phyloP scores from a whole-genome alignment of 345 rosid genomes.

The Euclidium syriacum region DNA sequence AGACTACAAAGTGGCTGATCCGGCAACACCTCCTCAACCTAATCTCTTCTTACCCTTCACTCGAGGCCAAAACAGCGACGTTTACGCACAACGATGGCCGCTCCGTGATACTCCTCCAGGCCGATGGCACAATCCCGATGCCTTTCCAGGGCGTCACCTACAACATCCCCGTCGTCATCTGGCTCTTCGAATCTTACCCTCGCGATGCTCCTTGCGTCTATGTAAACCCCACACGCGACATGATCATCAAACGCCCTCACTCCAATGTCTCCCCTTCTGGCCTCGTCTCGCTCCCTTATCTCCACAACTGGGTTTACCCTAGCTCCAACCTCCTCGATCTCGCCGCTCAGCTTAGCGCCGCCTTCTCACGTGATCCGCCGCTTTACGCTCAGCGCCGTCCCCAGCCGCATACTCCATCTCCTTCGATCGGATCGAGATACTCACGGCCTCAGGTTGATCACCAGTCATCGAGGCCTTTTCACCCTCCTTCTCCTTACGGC shows the following conservation, averaged over 20 bases:
- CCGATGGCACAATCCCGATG: conserved; percentile 89
- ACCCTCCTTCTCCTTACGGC: conserved; percentile 36
- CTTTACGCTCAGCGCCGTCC: conserved; percentile 78
- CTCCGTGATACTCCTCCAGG: conserved; percentile 80
- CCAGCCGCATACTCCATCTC: conserved; percentile 24
- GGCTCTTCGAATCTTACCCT: conserved; percentile 93
- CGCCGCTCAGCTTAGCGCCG: conserved; percentile 41
- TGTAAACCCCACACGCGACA: conserved; percentile 92
- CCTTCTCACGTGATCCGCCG: conserved; percentile 78
- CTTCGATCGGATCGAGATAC: conserved; percentile 33
- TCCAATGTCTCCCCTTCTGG: conserved; percentile 81
- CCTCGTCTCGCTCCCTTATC: conserved; percentile 64
- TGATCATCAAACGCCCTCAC: conserved; percentile 91
- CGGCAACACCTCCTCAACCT: conserved; percentile 84
- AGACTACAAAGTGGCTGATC: conserved; percentile 78
- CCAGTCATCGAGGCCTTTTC: conserved; percentile 24
- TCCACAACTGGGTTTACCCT: conserved; percentile 84
- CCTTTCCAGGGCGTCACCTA: conserved; percentile 71
- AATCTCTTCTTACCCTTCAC: conserved; percentile 49
- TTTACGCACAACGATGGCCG: conserved; percentile 98
- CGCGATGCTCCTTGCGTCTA: conserved; percentile 74
- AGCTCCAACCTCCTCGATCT: conserved; percentile 76
- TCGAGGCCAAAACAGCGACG: conserved; percentile 76
- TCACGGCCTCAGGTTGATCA: too few species aligned
- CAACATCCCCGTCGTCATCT: conserved; percentile 84